Percentiles rank a stretch among this genome's conserved stretches.
Conservation (phyloP, 2,329 filamentous ascomycete species). For the Fusarium heterosporum region DNA sequence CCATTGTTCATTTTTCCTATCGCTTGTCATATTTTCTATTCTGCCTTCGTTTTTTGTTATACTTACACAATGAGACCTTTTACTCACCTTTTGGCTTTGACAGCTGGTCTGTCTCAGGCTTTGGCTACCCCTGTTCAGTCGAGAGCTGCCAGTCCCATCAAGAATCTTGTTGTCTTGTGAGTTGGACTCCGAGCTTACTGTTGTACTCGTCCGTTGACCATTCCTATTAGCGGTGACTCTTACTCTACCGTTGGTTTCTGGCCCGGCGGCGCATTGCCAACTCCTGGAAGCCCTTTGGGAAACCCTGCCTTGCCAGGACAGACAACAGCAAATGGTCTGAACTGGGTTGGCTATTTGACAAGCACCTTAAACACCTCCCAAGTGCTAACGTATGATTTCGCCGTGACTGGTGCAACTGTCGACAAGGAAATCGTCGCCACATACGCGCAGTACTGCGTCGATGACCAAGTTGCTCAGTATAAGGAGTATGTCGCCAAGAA, state of each 20-base stretch:
- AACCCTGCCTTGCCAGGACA: conserved; percentile 26
- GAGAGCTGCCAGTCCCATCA: not conserved
- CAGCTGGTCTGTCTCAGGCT: conserved; percentile 16
- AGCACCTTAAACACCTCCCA: conserved; percentile 20
- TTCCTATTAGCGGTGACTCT: conserved; percentile 14
- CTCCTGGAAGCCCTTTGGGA: conserved; percentile 13
- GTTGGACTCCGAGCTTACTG: not conserved
- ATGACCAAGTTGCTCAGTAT: conserved; percentile 33
- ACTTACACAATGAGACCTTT: not conserved
- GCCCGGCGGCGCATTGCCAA: conserved; percentile 16
- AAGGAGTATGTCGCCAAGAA: conserved; percentile 24
- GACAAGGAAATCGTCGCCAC: conserved; percentile 29
- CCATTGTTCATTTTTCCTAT: not conserved
- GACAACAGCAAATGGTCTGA: conserved; percentile 30
- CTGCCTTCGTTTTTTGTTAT: not conserved
- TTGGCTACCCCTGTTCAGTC: not conserved
- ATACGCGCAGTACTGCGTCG: conserved; percentile 25
- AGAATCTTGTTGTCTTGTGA: conserved; percentile 19
- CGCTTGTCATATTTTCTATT: not conserved
- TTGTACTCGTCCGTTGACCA: accelerated
- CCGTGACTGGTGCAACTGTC: conserved; percentile 32
- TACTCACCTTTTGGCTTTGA: not conserved
- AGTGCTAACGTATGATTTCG: conserved; percentile 32
- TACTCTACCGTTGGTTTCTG: conserved; percentile 37
- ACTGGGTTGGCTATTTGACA: conserved; percentile 35